phyloP scores from a whole-genome alignment of 352 stramenopile genomes.

The Phytophthora macrochlamydospora region DNA sequence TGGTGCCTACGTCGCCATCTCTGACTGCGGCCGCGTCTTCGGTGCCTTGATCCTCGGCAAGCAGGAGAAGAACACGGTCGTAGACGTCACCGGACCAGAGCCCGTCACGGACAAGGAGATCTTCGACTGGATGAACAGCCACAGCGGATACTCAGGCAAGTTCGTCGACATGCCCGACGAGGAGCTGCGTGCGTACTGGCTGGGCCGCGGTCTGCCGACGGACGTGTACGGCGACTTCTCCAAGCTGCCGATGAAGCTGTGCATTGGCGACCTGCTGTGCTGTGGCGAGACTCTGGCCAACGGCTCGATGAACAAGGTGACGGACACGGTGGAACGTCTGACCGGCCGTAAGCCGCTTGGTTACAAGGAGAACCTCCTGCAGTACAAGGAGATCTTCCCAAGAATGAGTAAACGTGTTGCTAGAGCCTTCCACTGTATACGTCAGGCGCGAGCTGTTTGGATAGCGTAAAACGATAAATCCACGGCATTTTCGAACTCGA shows the following conservation, averaged over 20 bases:
- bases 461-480: too few relatives aligned
- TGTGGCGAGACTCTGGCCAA: constrained; percentile 32
- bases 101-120: constrained; percentile 15
- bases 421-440: neutral
- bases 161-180: constrained; percentile 24
- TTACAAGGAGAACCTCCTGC: constrained; percentile 29
- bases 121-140: constrained; percentile 26
- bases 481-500: too few relatives aligned
- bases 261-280: constrained; percentile 30
- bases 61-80: constrained; percentile 25
- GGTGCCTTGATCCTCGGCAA: constrained; percentile 26
- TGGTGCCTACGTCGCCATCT: constrained; percentile 13
- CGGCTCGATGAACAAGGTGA: constrained; percentile 32
- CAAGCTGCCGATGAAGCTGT: constrained; percentile 28
- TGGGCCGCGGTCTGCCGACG: constrained; percentile 21
- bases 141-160: constrained; percentile 23
- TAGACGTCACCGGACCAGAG: constrained; percentile 18
- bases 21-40: constrained; percentile 21
- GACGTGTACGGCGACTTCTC: constrained; percentile 30
- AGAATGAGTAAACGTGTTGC: constrained; percentile 18
- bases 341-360: constrained; percentile 26
- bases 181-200: constrained; percentile 21
- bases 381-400: constrained; percentile 33
- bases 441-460: too few relatives aligned
- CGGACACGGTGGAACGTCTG: constrained; percentile 30